Base-by-base conservation (phyloP, 257 asterid genomes). In the Linderniella brevidens region DNA sequence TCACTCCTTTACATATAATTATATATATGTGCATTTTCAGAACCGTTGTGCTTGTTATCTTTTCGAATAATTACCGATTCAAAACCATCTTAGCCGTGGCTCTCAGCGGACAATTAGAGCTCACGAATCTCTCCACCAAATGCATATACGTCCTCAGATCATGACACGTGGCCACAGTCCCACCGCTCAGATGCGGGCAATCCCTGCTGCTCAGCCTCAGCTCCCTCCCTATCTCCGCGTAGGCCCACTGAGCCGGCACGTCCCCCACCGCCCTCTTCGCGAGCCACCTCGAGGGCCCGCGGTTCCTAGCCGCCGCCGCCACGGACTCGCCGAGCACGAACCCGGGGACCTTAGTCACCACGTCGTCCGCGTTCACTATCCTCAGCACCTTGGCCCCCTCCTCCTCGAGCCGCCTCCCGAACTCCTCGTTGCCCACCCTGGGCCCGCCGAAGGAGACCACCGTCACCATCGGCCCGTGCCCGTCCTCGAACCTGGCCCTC, bases 401-500 rank as follows among this genome's bases (percentile, higher is more conserved):
- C 11, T 76, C 92, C 9, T 84, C 19, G 9, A 70, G 72, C 19
- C 57, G 17, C 0, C 93, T 3, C 32, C 32, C 3, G 51, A 46
- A 46, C 7, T 4, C 25, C 51, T 17, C 12, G 51, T 88, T 86
- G 0, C 98, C 98, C 0, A 84, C 77, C 29, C 98, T 56, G 0
- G 95, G 98, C 10, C 94, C 94, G 0, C 96, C 98, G 53, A 88
- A 88, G 3, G 98, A 84, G 16, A 84, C 76, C 0, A 84, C 93
- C 1, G 98, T 81, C 32, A 88, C 96, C 20, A 84, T 1, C 0
- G 98, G 98, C 19, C 80, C 55, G 8, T 46, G 52, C 66, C 74
- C 75, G 4, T 68, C 57, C 8, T 43, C 54, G 64, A 76, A 76
- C 0, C 67, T 59, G 13, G 75, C 59, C 8, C 72, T 67, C 35